phyloP scores from a whole-genome alignment of 31 red algal genomes.

The Odonthalia washingtoniensis region DNA sequence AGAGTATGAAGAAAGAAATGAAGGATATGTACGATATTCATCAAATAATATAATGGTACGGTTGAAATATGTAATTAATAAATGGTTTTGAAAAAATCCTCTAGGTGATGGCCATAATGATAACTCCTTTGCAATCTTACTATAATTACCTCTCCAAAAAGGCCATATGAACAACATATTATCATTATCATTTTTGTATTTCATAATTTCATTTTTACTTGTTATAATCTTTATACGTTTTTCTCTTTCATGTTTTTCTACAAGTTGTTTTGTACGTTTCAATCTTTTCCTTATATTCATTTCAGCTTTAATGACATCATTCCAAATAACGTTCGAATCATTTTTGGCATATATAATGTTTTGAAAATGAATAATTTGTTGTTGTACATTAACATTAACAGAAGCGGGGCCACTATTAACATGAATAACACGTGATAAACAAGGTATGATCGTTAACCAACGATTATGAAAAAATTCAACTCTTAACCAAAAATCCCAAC shows the following conservation, averaged over 20 bases:
- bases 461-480: constrained; percentile 40
- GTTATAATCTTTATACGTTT: too few species aligned
- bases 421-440: constrained; percentile 52
- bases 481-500: constrained; percentile 65
- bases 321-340: too few species aligned
- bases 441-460: constrained; percentile 48
- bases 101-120: constrained; percentile 60
- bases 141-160: constrained; percentile 24
- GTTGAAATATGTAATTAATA: constrained; percentile 16
- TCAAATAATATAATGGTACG: constrained; percentile 51
- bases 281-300: too few species aligned
- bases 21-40: constrained; percentile 8
- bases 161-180: too few species aligned
- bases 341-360: too few species aligned
- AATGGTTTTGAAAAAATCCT: constrained; percentile 50
- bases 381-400: constrained; percentile 45
- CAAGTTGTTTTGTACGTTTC: too few species aligned
- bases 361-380: too few species aligned
- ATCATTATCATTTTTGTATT: too few species aligned
- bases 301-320: too few species aligned
- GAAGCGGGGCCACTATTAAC: constrained; percentile 24
- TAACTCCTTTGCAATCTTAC: constrained; percentile 31
- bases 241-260: too few species aligned
- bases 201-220: too few species aligned
- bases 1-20: constrained; percentile 24